Evolutionary conservation across 208 protist genomes (phyloP).

Genomic region (Acanthamoeba culbertsoni): DNA sequence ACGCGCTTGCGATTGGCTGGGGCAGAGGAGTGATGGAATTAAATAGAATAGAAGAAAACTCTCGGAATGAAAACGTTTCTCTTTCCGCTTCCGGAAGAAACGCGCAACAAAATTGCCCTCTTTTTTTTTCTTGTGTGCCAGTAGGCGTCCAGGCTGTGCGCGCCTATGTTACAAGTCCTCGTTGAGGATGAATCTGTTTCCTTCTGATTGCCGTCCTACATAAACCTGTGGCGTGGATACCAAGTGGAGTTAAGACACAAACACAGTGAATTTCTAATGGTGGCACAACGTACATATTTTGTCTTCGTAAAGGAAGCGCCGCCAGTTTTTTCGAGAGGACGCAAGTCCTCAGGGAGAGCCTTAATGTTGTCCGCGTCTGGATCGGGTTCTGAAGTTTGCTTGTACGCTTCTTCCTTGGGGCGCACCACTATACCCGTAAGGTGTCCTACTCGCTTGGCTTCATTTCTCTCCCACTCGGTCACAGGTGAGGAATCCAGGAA

Average conservation of each 20-base stretch:
- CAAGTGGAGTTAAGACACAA: neutral
- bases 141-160: too few species aligned
- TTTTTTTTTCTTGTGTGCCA: neutral
- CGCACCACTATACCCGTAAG: constrained; percentile 40
- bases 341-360: neutral
- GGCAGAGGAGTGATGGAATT: too few species aligned
- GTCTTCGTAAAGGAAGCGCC: neutral
- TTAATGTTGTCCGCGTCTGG: neutral
- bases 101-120: neutral
- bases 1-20: too few species aligned
- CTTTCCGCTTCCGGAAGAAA: too few species aligned
- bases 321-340: neutral
- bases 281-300: constrained; percentile 10
- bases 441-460: constrained; percentile 66
- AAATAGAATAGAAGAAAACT: too few species aligned
- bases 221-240: constrained; percentile 55
- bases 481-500: constrained; percentile 77
- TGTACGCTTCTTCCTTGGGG: constrained; percentile 34
- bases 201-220: constrained; percentile 79
- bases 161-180: constrained; percentile 70
- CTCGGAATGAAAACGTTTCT: too few species aligned
- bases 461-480: constrained; percentile 66
- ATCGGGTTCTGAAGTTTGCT: neutral
- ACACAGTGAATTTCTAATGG: too few species aligned
- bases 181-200: constrained; percentile 81